Conservation (phyloP, 257 asterid species). For the Solanum gracilifrons region DNA sequence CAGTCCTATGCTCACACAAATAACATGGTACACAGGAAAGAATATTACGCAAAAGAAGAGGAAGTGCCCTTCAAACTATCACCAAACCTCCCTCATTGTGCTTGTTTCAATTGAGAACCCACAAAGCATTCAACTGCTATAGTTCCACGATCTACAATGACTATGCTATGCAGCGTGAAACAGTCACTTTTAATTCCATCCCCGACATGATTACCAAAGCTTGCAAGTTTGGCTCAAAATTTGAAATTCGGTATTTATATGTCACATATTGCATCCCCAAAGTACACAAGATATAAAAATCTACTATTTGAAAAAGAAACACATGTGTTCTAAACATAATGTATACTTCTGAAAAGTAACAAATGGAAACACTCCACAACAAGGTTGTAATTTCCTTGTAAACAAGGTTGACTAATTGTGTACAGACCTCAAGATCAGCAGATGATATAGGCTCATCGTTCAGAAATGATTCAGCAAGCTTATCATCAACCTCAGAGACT, state of each 20-base stretch:
- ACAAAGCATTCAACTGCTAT: background rate
- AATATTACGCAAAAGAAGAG: background rate
- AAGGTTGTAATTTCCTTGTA: background rate
- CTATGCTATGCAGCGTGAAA: background rate
- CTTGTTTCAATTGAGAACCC: background rate
- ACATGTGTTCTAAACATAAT: background rate
- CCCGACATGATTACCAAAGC: background rate
- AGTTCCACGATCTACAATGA: background rate
- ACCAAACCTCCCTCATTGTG: background rate
- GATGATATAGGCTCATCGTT: slow-evolving; percentile 86
- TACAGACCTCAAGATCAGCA: slow-evolving; percentile 67
- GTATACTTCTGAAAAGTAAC: background rate
- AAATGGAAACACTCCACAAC: background rate
- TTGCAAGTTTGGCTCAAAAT: background rate
- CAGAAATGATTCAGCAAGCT: slow-evolving; percentile 82
- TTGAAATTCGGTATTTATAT: background rate
- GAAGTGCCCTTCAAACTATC: background rate
- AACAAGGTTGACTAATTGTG: background rate
- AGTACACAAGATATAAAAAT: background rate
- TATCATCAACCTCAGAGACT: slow-evolving; percentile 95
- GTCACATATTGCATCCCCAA: background rate
- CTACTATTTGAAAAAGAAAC: background rate
- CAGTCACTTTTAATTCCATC: background rate
- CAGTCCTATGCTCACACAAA: background rate
- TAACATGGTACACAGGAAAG: background rate